Conservation (phyloP, 108 stramenopile genomes). For the Cyclotella baltica region DNA sequence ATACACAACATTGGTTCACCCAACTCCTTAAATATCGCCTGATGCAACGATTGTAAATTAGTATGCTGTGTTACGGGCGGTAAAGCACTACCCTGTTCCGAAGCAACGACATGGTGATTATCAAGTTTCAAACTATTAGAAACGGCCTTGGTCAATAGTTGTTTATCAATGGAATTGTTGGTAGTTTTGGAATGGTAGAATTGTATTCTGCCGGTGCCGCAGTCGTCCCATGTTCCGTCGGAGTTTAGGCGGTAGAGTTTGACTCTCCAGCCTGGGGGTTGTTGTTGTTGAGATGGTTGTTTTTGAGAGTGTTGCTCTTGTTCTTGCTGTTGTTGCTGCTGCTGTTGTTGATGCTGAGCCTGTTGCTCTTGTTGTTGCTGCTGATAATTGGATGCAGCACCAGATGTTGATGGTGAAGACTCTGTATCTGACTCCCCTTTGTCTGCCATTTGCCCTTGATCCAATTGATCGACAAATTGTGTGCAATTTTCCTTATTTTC, state of each 20-base stretch:
- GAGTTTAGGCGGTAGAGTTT: constrained; percentile 87
- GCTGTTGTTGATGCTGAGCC: background rate
- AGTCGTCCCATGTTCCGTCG: constrained; percentile 92
- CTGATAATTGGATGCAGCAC: background rate
- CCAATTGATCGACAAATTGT: no score
- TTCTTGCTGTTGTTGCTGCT: background rate
- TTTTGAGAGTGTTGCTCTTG: background rate
- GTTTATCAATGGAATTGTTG: background rate
- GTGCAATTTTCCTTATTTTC: no score
- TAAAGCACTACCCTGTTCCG: no score
- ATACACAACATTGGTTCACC: constrained; percentile 88
- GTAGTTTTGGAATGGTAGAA: constrained; percentile 60
- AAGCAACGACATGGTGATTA: no score
- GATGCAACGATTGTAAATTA: constrained; percentile 5
- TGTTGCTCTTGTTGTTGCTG: background rate
- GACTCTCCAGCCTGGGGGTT: constrained; percentile 88
- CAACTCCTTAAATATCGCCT: constrained; percentile 62
- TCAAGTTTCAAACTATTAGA: no score
- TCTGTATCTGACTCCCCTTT: background rate
- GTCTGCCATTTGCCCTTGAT: background rate
- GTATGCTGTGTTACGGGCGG: no score
- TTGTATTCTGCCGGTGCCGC: constrained; percentile 86
- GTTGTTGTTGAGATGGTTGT: constrained; percentile 28
- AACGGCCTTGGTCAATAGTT: background rate
- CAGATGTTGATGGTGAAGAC: background rate